Base-by-base conservation (phyloP, 2,329 filamentous ascomycete species). In the Alternaria sp. region DNA sequence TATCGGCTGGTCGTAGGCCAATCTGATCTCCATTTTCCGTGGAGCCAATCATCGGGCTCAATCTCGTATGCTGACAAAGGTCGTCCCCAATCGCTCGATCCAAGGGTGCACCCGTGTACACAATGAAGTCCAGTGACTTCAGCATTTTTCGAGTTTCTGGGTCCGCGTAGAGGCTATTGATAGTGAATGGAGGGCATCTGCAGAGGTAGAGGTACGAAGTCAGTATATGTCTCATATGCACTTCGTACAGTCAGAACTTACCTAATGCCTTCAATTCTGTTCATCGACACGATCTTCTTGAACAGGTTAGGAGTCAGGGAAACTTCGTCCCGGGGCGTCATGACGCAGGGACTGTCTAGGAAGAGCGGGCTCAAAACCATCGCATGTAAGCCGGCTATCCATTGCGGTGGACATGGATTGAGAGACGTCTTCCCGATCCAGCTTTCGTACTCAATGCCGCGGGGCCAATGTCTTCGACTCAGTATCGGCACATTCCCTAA, bases 51-150 rank as follows among this genome's bases (percentile, higher is more conserved):
- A 69, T 23, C 6, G 43, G 55, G 5, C 51, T 65, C 8, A 72
- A 11, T 46, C 59, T 62, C 11, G 65, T 69, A 18, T 65, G 47
- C 44, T 69, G 26, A 21, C 44, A 49, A 18, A 72, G 49, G 28
- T 66, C 65, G 37, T 71, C 68, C 9, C 70, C 68, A 50, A 71
- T 61, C 3, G 55, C 49, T 37, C 58, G 61, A 37, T 71, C 62
- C 21, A 71, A 45, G 2, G 60, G 28, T 30, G 67, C 69, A 9
- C 70, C 68, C 1, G 66, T 21, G 23, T 68, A 72, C 2, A 33
- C 25, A 26, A 71, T 41, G 43, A 50, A 65, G 9, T 69, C 33
- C n/a, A 71, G 50, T n/a, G 58, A 50, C 26, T 68, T 71, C 28
- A 72, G 53, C 15, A 71, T 20, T 5, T 49, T 47, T n/a, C 53